phyloP scores from a whole-genome alignment of 305 asterid species.

The Coffea humblotiana region DNA sequence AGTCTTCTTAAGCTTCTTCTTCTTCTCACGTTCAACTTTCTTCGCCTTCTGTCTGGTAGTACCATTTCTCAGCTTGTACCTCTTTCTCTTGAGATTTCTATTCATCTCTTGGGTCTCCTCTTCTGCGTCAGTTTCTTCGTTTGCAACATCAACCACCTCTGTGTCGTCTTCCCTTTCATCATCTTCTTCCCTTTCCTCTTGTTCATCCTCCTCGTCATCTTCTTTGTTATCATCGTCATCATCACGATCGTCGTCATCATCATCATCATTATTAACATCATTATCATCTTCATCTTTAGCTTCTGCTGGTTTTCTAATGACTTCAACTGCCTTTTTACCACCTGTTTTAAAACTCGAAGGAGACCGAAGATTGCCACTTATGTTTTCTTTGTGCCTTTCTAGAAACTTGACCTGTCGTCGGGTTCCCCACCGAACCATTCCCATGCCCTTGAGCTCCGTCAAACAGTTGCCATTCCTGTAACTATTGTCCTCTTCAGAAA shows the following conservation, averaged over 20 bases:
- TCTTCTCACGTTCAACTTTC: conserved; percentile 43
- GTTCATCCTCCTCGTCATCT: conserved; percentile 17
- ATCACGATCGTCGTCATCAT: conserved; percentile 12
- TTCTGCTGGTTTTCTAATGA: conserved; percentile 16
- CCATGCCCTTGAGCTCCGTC: conserved; percentile 55
- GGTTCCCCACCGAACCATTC: conserved; percentile 79
- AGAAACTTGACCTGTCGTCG: conserved; percentile 80
- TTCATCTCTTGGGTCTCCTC: conserved; percentile 21
- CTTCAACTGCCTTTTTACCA: conserved; percentile 29
- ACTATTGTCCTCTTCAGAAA: conserved; percentile 18
- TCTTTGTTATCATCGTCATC: conserved; percentile 19
- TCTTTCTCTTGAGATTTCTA: conserved; percentile 64
- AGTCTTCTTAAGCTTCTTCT: conserved; percentile 39
- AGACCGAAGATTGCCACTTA: conserved; percentile 34
- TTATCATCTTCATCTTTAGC: conserved; percentile 15
- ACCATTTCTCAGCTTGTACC: conserved; percentile 59
- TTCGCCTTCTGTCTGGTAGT: conserved; percentile 40
- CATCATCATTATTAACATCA: too few species aligned
- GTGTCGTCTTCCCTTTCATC: conserved; percentile 28
- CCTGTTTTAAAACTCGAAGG: conserved; percentile 51
- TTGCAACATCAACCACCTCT: conserved; percentile 24
- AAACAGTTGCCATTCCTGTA: conserved; percentile 41
- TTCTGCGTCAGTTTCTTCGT: conserved; percentile 26
- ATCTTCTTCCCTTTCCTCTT: conserved; percentile 23
- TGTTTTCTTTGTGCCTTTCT: conserved; percentile 58